A percentile compares a stretch with the other conserved stretches of the same genome.
Conservation (phyloP, 306 rosid species). For the peach (Prunus persica) region Prunus_persica_NCBIv2 NC_034011.1:21564001-21564500, state of each 20-base stretch:
- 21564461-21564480: conserved; percentile 50
- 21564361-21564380: conserved; percentile 26
- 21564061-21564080: conserved; percentile 35
- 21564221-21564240: conserved; percentile 43
- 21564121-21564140: conserved; percentile 50
- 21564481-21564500: conserved; percentile 34
- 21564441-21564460: conserved; percentile 58
- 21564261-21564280: conserved; percentile 30
- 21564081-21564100: conserved; percentile 40
- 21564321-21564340: conserved; percentile 38
- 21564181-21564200: conserved; percentile 48
- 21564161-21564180: conserved; percentile 47
- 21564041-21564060: conserved; percentile 45
- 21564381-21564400: conserved; percentile 49
- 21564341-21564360: conserved; percentile 48
- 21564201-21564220: conserved; percentile 31
- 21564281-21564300: conserved; percentile 45
- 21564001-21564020: conserved; percentile 39
- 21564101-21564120: conserved; percentile 35
- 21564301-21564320: conserved; percentile 39
- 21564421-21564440: conserved; percentile 50
- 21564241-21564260: conserved; percentile 37
- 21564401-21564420: conserved; percentile 52
- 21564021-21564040: conserved; percentile 47
- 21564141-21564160: conserved; percentile 39